Evolutionary conservation across 306 rosid species (phyloP).

Genomic region (Dryas alaskensis): DNA sequence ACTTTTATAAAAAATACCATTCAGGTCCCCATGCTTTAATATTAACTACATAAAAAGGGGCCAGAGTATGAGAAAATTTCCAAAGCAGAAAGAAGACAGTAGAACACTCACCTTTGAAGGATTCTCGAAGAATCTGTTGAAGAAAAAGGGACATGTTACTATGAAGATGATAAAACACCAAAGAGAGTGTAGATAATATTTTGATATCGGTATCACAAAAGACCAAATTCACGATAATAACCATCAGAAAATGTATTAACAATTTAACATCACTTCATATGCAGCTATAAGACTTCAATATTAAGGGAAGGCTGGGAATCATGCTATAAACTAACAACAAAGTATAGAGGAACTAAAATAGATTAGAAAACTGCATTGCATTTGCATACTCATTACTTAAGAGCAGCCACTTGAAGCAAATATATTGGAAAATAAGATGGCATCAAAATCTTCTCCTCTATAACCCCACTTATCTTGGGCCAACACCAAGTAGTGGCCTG

Average conservation of each 20-base stretch:
- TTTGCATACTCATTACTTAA: not conserved
- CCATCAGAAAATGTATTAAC: not conserved
- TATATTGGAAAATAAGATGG: not conserved
- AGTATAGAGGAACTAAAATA: not conserved
- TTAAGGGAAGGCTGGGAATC: not conserved
- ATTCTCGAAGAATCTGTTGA: constrained; percentile 78
- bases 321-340: too few species aligned
- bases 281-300: not conserved
- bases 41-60: constrained; percentile 29
- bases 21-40: constrained; percentile 30
- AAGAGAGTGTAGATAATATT: not conserved
- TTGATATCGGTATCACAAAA: not conserved
- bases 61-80: not conserved
- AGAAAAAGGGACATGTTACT: constrained; percentile 25
- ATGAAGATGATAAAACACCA: not conserved
- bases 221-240: not conserved
- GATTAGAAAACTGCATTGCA: not conserved
- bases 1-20: not conserved
- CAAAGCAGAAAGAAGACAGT: constrained; percentile 30
- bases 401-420: not conserved
- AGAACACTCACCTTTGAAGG: constrained; percentile 62
- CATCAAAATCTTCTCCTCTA: not conserved
- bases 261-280: not conserved
- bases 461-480: not conserved
- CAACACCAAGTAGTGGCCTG: not conserved